A percentile compares a stretch with the other conserved stretches of the same genome.
These are phyloP conservation scores for Mycena kentingensis DNA, from an alignment of 768 basidiomycete genomes.

Conservation along the genomic window DNA sequence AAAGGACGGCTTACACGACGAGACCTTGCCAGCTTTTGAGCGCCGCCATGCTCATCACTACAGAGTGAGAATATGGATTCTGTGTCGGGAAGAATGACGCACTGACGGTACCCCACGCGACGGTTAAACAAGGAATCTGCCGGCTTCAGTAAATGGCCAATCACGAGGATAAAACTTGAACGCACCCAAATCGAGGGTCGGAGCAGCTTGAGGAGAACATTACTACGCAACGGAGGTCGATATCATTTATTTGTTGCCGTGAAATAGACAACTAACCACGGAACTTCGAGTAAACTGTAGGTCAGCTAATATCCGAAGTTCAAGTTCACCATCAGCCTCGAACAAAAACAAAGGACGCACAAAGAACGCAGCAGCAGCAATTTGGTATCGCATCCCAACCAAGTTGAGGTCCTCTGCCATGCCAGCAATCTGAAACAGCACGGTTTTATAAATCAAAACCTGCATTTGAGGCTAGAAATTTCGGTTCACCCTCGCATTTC, in stretches of 20 bases:
- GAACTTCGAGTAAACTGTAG: conserved; percentile 31
- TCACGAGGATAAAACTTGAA: conserved; percentile 14
- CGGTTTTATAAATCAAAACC: neutral
- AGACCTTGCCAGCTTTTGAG: conserved; percentile 28
- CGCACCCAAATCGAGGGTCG: conserved; percentile 33
- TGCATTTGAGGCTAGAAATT: neutral
- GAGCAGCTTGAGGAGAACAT: conserved; percentile 28
- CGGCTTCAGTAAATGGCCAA: neutral
- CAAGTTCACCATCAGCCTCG: neutral
- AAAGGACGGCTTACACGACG: conserved; percentile 37
- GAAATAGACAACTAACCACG: conserved; percentile 23
- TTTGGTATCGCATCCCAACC: conserved; percentile 29
- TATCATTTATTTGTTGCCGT: neutral
- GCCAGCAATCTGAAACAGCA: conserved; percentile 40
- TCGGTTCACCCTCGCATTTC: conserved; percentile 35
- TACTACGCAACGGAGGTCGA: conserved; percentile 16
- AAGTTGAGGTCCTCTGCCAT: conserved; percentile 39
- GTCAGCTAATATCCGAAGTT: conserved; percentile 22
- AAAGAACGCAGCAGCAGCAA: conserved; percentile 32
- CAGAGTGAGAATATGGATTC: neutral
- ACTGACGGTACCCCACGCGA: conserved; percentile 32
- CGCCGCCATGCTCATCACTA: conserved; percentile 31
- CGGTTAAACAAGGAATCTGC: conserved; percentile 27
- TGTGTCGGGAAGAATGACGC: neutral
- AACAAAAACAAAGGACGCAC: conserved; percentile 15